These are phyloP conservation scores for Phytophthora sp. DNA, from an alignment of 352 stramenopile species.

Conservation along the genomic window DNA sequence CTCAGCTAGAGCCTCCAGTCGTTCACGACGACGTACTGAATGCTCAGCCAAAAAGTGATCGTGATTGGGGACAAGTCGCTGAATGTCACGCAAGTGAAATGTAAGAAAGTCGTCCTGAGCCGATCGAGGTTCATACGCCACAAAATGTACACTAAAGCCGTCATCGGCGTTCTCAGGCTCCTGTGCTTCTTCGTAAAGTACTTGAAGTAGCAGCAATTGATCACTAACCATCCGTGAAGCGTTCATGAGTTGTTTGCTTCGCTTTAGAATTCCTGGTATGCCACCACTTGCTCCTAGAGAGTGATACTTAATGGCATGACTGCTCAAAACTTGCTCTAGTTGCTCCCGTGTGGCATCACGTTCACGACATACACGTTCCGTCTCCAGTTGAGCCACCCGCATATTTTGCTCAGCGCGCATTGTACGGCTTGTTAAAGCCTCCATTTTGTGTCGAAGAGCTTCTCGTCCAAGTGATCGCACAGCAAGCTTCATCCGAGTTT, in stretches of 20 bases:
- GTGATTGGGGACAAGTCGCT: constrained; percentile 59
- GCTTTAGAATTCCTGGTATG: constrained; percentile 60
- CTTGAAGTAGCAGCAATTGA: constrained; percentile 61
- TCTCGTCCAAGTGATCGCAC: constrained; percentile 69
- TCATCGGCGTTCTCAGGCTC: constrained; percentile 23
- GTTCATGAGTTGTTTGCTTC: constrained; percentile 47
- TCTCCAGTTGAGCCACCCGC: constrained; percentile 56
- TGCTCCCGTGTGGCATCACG: constrained; percentile 41
- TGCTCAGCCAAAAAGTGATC: constrained; percentile 27
- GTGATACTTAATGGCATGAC: constrained; percentile 63
- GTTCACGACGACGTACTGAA: constrained; percentile 39
- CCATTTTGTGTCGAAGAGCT: constrained; percentile 69
- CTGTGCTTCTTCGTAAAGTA: constrained; percentile 61
- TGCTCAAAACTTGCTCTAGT: constrained; percentile 59
- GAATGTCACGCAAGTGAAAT: constrained; percentile 56
- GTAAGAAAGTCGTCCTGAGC: constrained; percentile 48
- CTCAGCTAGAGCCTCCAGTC: constrained; percentile 50
- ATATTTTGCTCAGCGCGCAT: constrained; percentile 64
- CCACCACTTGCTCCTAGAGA: constrained; percentile 46
- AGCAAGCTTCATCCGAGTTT: constrained; percentile 58
- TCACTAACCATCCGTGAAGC: constrained; percentile 42
- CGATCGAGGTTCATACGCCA: constrained; percentile 35
- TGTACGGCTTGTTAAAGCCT: constrained; percentile 50
- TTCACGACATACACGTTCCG: constrained; percentile 38
- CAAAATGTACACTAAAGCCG: constrained; percentile 45